Evolutionary conservation across 768 basidiomycete genomes (phyloP).

Genomic region (Lactarius hatsudake): DNA sequence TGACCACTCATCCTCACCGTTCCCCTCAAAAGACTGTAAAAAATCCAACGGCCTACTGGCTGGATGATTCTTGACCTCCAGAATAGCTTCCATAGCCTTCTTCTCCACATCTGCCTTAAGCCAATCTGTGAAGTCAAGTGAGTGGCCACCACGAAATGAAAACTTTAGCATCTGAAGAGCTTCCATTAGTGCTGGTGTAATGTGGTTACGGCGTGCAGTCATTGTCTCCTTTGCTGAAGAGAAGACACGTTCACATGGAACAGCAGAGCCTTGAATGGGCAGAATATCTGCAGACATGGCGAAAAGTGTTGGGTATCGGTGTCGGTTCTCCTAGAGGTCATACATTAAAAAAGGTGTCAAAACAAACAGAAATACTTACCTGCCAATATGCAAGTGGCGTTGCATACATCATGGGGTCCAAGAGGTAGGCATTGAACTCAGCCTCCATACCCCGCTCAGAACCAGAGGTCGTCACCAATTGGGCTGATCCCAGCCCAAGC

Average conservation of each 20-base stretch:
- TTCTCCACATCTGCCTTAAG: too few relatives aligned
- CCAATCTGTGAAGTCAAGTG: too few relatives aligned
- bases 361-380: background rate
- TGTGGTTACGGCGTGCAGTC: background rate
- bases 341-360: too few relatives aligned
- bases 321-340: background rate
- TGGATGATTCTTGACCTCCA: too few relatives aligned
- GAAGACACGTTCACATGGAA: constrained; percentile 9
- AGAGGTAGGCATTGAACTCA: too few relatives aligned
- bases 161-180: too few relatives aligned
- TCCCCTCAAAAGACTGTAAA: too few relatives aligned
- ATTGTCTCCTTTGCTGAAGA: constrained; percentile 6
- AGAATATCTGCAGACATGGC: background rate
- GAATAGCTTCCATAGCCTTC: too few relatives aligned
- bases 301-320: background rate
- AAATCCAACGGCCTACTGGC: too few relatives aligned
- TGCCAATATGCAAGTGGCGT: background rate
- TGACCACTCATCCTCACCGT: too few relatives aligned
- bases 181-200: background rate
- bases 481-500: background rate
- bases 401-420: background rate
- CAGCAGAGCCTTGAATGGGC: background rate
- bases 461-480: background rate
- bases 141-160: too few relatives aligned
- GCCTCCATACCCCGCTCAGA: background rate